A percentile compares a stretch with the other conserved stretches of the same genome.
These are phyloP conservation scores for Penicillium sp. DNA, from an alignment of 2,329 filamentous ascomycete genomes.

Conservation along the genomic window DNA sequence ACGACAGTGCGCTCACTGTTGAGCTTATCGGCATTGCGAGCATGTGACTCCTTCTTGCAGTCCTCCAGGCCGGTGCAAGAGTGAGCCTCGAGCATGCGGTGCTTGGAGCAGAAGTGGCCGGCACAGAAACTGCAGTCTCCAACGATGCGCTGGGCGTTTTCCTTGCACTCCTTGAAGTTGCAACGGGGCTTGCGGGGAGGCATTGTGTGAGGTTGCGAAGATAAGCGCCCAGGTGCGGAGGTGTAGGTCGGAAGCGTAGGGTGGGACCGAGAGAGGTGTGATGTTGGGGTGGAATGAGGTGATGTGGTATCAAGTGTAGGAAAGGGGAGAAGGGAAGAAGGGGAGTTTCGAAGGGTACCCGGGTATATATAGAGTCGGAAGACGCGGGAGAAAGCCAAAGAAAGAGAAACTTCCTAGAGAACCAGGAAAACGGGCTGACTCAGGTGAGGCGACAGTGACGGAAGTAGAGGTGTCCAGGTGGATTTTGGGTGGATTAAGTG, in stretches of 20 bases:
- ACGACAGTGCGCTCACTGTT: constrained; percentile 91
- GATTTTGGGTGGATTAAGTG: constrained; percentile 17
- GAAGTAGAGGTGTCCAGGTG: constrained; percentile 19
- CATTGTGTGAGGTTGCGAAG: constrained; percentile 31
- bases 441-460: constrained; percentile 27
- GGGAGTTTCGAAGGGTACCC: not conserved
- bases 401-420: constrained; percentile 5
- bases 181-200: constrained; percentile 68
- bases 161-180: constrained; percentile 85
- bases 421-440: constrained; percentile 22
- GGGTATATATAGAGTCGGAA: constrained; percentile 25
- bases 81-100: constrained; percentile 91
- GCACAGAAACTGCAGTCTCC: constrained; percentile 95
- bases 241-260: not conserved
- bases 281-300: constrained; percentile 8
- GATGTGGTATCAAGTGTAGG: constrained; percentile 5
- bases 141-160: constrained; percentile 86
- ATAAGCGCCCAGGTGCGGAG: constrained; percentile 22
- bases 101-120: constrained; percentile 92
- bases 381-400: constrained; percentile 22
- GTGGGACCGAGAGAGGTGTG: constrained; percentile 12
- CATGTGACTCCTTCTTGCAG: constrained; percentile 96
- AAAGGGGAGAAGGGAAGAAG: constrained; percentile 3
- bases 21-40: constrained; percentile 88
- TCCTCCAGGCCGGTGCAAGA: constrained; percentile 91